Evolutionary conservation across 1,284 basidiomycete species (phyloP).

Genomic region (Sparassis latifolia): DNA sequence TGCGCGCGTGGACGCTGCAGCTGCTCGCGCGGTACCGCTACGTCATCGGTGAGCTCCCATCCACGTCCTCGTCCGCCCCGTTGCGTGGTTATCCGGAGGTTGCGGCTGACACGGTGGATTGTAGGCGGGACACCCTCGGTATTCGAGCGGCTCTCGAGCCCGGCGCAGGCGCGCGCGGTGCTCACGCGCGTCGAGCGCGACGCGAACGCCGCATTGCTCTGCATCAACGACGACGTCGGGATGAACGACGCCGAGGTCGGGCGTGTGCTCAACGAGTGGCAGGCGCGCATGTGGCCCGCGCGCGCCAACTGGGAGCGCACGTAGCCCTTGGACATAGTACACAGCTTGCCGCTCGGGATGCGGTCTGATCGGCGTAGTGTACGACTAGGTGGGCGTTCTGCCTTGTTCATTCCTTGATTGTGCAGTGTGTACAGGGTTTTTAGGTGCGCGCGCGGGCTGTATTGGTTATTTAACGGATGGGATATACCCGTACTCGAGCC

Average conservation of each 20-base stretch:
- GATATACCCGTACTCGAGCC: too few relatives aligned
- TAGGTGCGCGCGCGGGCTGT: too few relatives aligned
- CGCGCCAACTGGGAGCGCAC: conserved; percentile 20
- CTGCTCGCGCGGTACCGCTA: conserved; percentile 40
- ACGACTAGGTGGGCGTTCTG: too few relatives aligned
- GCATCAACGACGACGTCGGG: conserved; percentile 24
- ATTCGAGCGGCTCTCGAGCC: conserved; percentile 18
- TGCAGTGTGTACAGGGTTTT: too few relatives aligned
- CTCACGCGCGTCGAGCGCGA: conserved; percentile 8
- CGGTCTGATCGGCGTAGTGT: too few relatives aligned
- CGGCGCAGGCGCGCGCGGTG: conserved; percentile 9
- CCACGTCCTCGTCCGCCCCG: background rate
- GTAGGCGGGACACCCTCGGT: conserved; percentile 17
- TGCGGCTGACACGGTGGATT: background rate
- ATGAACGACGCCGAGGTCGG: conserved; percentile 15
- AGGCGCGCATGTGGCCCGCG: conserved; percentile 14
- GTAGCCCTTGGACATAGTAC: background rate
- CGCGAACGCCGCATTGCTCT: conserved; percentile 19
- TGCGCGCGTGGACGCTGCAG: conserved; percentile 33
- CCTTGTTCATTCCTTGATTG: too few relatives aligned
- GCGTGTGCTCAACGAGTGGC: conserved; percentile 15
- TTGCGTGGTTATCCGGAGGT: background rate
- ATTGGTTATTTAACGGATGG: too few relatives aligned
- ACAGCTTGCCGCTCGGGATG: too few relatives aligned
- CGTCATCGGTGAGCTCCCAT: conserved; percentile 22